These are phyloP conservation scores for Picea abies DNA, from an alignment of 83 land plant species.

Conservation along the genomic window DNA sequence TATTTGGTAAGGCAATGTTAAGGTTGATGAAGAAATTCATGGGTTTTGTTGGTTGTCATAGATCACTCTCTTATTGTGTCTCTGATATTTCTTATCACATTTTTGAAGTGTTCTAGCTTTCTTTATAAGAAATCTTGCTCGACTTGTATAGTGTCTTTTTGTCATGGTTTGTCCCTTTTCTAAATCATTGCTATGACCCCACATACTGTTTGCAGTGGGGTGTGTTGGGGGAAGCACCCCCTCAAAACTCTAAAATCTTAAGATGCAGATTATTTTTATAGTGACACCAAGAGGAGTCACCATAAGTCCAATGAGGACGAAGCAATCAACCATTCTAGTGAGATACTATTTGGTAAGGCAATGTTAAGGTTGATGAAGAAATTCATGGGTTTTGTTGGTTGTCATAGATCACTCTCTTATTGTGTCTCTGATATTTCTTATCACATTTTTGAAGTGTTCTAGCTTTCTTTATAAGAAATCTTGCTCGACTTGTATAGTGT, in stretches of 20 bases:
- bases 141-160: not conserved
- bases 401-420: not conserved
- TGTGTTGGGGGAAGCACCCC: not conserved
- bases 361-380: not conserved
- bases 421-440: not conserved
- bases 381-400: not conserved
- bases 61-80: conserved; percentile 1
- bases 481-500: not conserved
- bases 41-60: not conserved
- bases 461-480: not conserved
- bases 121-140: not conserved
- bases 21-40: not conserved
- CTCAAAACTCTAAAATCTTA: not conserved
- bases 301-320: no score
- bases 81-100: not conserved
- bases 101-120: not conserved
- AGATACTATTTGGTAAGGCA: no score
- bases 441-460: not conserved
- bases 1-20: no score
- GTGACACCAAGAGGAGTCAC: not conserved
- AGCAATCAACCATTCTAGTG: no score
- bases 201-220: no score
- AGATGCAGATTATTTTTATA: not conserved
- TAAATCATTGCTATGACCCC: not conserved
- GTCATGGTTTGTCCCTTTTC: not conserved